Conservation (phyloP, 75 land plant species). For the Cunninghamia lanceolata region DNA sequence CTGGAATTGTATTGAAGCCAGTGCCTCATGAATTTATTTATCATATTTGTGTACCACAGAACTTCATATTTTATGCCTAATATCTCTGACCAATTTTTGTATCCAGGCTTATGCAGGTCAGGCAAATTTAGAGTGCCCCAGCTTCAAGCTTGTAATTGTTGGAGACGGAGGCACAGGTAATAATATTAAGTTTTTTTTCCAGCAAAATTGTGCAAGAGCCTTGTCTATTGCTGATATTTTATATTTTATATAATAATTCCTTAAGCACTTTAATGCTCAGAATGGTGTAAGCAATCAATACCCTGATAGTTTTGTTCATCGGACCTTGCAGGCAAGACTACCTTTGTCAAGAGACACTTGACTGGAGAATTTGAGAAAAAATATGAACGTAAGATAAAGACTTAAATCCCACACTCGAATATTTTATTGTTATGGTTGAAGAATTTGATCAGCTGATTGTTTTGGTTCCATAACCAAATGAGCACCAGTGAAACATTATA, state of each 20-base stretch:
- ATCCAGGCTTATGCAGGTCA: constrained; percentile 28
- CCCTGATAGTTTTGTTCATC: not conserved
- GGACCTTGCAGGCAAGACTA: constrained; percentile 53
- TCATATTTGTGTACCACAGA: not conserved
- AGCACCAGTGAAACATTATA: not conserved
- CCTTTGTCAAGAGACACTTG: constrained; percentile 78
- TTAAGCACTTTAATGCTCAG: not conserved
- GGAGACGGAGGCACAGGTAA: constrained; percentile 77
- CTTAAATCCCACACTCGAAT: not conserved
- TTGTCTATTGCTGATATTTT: not conserved
- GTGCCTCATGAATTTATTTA: not conserved
- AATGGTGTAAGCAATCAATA: not conserved
- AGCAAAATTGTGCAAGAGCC: not conserved
- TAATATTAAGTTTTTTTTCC: not conserved
- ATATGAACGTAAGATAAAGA: constrained; percentile 65
- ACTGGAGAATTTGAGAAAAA: constrained; percentile 84
- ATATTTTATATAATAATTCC: not conserved
- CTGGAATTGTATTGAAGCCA: not conserved
- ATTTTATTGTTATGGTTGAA: not conserved
- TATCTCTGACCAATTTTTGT: not conserved
- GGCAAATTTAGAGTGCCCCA: constrained; percentile 37
- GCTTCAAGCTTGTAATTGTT: constrained; percentile 73
- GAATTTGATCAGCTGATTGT: not conserved
- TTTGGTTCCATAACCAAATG: not conserved
- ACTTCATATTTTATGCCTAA: not conserved